Base-by-base conservation (phyloP, 805 yeast genomes). In the Candida khao-thaluensis region DNA sequence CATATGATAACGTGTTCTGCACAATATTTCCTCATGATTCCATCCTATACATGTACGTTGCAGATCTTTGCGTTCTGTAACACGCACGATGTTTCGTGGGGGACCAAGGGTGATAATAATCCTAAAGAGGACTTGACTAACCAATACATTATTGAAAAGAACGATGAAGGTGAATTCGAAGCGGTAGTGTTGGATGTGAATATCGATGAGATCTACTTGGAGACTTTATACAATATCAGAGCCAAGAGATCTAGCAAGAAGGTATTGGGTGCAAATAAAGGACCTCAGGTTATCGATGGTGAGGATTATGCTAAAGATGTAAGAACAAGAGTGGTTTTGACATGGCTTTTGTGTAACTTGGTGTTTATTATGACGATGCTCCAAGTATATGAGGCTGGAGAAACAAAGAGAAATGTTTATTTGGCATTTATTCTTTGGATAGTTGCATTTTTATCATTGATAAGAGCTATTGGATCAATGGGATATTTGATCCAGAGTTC, bases 1-100 rank as follows among this genome's bases (percentile, higher is more conserved):
- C 99, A 93, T 57, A 79, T 91, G 58, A 35, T 93, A 28, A 84
- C 96, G 2, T 87, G 95, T 32, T 81, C 95, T 0, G 40, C 81
- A 4, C 99, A 91, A 60, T 91, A 93, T 69, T 85, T 91, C 64
- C 59, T 90, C 49, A 75, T 93, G 72, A 72, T 91, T 38, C 98
- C 99, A 17, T 82, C 95, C 0, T 91, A 89, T 59, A 85, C 95
- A 3, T 87, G 96, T 65, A 82, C 96, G 2, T 69, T 91, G 41
- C 97, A 91, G 64, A 89, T 93, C 43, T 91, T 89, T 66, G 97
- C 99, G 1, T 89, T 91, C 64, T 91, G 99, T 69, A 91, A 91
- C 60, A 91, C 97, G 2, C 98, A 91, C 64, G 99, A 91, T 70
- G 96, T 93, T 36, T 85, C 96, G 0, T 91, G 99, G 99, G 99